Evolutionary conservation across 1,284 basidiomycete species (phyloP).

Genomic region (Puccinia coronata): DNA sequence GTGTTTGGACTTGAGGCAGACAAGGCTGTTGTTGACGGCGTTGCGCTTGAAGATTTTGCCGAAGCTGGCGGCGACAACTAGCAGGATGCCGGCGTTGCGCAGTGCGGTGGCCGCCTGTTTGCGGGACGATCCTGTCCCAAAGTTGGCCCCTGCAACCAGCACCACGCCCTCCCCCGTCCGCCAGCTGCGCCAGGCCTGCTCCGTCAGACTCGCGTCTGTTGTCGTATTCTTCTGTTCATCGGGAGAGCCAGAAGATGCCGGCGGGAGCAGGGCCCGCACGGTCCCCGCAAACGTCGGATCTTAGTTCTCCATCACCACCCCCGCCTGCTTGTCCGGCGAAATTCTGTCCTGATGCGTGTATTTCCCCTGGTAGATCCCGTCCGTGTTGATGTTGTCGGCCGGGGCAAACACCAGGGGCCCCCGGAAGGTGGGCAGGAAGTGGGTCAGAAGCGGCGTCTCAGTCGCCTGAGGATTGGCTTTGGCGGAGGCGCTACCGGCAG

Average conservation of each 20-base stretch:
- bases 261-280: conserved; percentile 67
- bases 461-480: neutral
- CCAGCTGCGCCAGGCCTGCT: conserved; percentile 50
- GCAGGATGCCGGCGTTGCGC: conserved; percentile 85
- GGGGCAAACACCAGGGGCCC: conserved; percentile 88
- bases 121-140: conserved; percentile 96
- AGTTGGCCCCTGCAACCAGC: conserved; percentile 93
- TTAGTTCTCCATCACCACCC: conserved; percentile 98
- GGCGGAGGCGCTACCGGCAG: neutral
- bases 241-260: conserved; percentile 52
- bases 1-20: conserved; percentile 90
- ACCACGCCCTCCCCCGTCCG: conserved; percentile 68
- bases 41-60: conserved; percentile 99
- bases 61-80: conserved; percentile 94
- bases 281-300: conserved; percentile 80
- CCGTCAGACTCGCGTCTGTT: conserved; percentile 55
- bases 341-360: conserved; percentile 99
- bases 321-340: conserved; percentile 86
- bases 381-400: conserved; percentile 97
- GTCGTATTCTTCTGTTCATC: neutral
- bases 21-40: conserved; percentile 96
- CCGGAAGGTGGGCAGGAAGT: conserved; percentile 79
- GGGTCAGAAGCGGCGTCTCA: conserved; percentile 71
- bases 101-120: conserved; percentile 98
- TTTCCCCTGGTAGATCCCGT: conserved; percentile 98